phyloP scores from a whole-genome alignment of 2,329 filamentous ascomycete genomes.

The Claviceps monticola region DNA sequence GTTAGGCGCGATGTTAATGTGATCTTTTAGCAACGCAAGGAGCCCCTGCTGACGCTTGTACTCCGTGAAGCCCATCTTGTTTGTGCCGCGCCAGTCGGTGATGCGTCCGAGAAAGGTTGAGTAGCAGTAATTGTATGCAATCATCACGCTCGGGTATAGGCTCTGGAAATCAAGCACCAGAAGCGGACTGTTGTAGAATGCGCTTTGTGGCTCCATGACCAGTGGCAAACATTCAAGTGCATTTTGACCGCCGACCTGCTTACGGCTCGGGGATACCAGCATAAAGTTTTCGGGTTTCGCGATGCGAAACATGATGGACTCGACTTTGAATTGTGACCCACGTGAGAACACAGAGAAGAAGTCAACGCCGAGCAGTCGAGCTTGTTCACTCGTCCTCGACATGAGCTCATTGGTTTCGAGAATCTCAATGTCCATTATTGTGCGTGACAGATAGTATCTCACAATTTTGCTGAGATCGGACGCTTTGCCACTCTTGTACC shows the following conservation, averaged over 20 bases:
- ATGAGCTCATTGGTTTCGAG: conserved; percentile 83
- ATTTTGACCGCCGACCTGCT: conserved; percentile 88
- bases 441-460: conserved; percentile 62
- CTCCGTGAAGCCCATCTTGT: conserved; percentile 89
- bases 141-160: conserved; percentile 94
- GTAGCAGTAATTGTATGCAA: conserved; percentile 98
- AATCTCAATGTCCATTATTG: conserved; percentile 77
- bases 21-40: conserved; percentile 62
- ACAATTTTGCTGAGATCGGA: conserved; percentile 61
- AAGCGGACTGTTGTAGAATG: conserved; percentile 81
- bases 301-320: conserved; percentile 97
- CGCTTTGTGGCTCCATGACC: conserved; percentile 94
- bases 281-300: conserved; percentile 94
- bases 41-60: conserved; percentile 67
- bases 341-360: conserved; percentile 94
- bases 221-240: conserved; percentile 86
- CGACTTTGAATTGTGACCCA: conserved; percentile 96
- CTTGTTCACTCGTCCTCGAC: conserved; percentile 83
- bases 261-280: conserved; percentile 75
- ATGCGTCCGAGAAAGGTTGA: conserved; percentile 88
- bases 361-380: conserved; percentile 80
- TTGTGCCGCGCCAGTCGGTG: conserved; percentile 72
- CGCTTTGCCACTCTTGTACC: conserved; percentile 59
- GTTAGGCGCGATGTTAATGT: conserved; percentile 88
- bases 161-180: conserved; percentile 93